These are phyloP conservation scores for Cornus kousa DNA, from an alignment of 148 eudicot genomes.

Conservation along the genomic window DNA sequence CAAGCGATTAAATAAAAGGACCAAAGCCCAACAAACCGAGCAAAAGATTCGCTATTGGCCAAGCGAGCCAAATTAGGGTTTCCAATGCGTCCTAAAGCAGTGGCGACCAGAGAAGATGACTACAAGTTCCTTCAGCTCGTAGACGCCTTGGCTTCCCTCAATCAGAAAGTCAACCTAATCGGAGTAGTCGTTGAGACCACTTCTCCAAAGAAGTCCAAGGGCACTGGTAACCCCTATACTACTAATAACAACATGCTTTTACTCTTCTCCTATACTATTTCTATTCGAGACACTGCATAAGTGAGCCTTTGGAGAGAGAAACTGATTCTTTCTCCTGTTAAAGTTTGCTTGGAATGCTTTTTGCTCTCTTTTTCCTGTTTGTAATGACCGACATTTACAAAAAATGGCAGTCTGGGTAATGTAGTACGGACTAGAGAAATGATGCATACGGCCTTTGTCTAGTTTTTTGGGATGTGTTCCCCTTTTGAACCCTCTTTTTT, in stretches of 20 bases:
- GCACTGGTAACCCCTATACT: slow-evolving; percentile 53
- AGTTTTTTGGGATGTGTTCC: too few relatives aligned
- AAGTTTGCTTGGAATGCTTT: too few relatives aligned
- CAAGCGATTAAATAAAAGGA: too few relatives aligned
- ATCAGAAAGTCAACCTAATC: slow-evolving; percentile 64
- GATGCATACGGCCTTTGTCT: background rate
- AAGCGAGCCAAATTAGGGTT: background rate
- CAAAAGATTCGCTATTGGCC: too few relatives aligned
- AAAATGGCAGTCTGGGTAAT: too few relatives aligned
- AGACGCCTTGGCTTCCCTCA: slow-evolving; percentile 53
- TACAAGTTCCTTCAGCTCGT: slow-evolving; percentile 45
- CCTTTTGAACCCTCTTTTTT: too few relatives aligned
- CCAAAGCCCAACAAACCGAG: too few relatives aligned
- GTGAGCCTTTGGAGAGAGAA: too few relatives aligned
- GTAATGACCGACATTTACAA: too few relatives aligned
- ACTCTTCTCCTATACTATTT: background rate
- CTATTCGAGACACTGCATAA: background rate
- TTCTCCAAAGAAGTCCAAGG: slow-evolving; percentile 55
- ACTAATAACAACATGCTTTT: background rate
- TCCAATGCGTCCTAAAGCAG: background rate
- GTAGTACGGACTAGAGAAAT: too few relatives aligned
- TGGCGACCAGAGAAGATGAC: slow-evolving; percentile 39
- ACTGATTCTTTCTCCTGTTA: too few relatives aligned
- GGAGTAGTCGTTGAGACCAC: slow-evolving; percentile 59
- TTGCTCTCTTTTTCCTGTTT: too few relatives aligned